Evolutionary conservation across 2,329 filamentous ascomycete genomes (phyloP), one percentile per base, ranked within the genome.

Genomic region (Calonectria honghensis): DNA sequence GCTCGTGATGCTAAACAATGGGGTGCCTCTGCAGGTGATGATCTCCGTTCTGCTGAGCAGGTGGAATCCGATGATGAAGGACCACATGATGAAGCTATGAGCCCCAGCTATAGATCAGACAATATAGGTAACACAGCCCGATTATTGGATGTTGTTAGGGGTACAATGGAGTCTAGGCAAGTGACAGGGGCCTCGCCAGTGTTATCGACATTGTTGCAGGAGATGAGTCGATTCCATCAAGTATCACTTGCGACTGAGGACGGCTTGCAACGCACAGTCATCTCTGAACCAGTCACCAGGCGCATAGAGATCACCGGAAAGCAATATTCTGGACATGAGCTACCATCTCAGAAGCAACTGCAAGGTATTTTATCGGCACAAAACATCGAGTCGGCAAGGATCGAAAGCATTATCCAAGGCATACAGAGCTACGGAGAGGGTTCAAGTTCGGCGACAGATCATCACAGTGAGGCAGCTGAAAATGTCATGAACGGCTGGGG

Each of bases 1-100:
- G 35, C 29, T 45, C 29, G 37, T 37, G 52, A 72, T 16, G 57
- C 45, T 2, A 70, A 64, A 45, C 24, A 70, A 45, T 67, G 39
- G 69, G 68, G 45, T 13, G 45, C 16, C 37, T 39, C 37, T 39
- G 6, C 6, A 18, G 37, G 37, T 18, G 14, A 39, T 39, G 6
- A 18, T 39, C 7, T 39, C 37, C 14, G 6, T 45, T 45, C 20
- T 45, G 11, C 41, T 9, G 11, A n/a, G 20, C 16, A 45, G 9
- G 41, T 20, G 20, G 41, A 20, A 20, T 45, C 41, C 18, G 10
- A 18, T 32, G 11, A 29, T 29, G 3, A 27, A 16, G n/a, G 37
- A 10, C 20, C 7, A 52, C 6, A 52, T 18, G 18, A 29, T 16
- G 18, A 45, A 14, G 18, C 16, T 45, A 45, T 45, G 3, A 45